Base-by-base conservation (phyloP, 805 yeast species). In the Kodamaea leandrae region DNA sequence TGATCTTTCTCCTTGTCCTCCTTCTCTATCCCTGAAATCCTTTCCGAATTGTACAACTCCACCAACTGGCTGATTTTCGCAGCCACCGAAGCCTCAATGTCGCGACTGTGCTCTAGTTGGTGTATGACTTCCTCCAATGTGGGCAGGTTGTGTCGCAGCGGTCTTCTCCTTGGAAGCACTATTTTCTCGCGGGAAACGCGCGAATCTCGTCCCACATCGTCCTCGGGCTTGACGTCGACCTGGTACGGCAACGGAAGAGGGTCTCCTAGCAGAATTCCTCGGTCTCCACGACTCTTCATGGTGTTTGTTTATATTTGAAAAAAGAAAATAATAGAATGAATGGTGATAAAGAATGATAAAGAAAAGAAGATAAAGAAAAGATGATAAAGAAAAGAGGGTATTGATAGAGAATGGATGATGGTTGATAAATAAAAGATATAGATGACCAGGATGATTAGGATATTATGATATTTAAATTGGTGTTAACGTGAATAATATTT, bases 191-290 rank as follows among this genome's bases (percentile, higher is more conserved):
- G 33, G 5, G 15, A 13, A 5, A 14, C 17, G 4, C 32, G 16
- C 6, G 15, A 10, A 10, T 8, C 15, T 5, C 5, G 17, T 4
- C 17, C 13, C 15, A 8, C 15, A n/a, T 3, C 26, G 18, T 35
- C 20, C 12, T 25, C 36, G 17, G 12, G n/a, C 15, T 18, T 21
- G 8, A 10, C 37, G 4, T 15, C 41, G 15, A 57, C 50, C 35
- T 52, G 51, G 48, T 64, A 64, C 10, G 66, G 65, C 24, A 64
- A 54, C 18, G 70, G 70, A 26, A 64, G 57, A 1, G 69, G 69
- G 36, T 62, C 67, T 9, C 69, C 69, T 19, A 64, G 48, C 37
- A 53, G 57, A 32, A 45, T 50, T 24, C 24, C 20, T n/a, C 33
- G 28, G 20, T 29, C 43, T 14, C 35, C 43, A 8, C 43, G 43